Percentiles rank a stretch among this genome's conserved stretches.
phyloP scores from a whole-genome alignment of 495 filamentous ascomycete species.

The Lophium mytilinum region DNA sequence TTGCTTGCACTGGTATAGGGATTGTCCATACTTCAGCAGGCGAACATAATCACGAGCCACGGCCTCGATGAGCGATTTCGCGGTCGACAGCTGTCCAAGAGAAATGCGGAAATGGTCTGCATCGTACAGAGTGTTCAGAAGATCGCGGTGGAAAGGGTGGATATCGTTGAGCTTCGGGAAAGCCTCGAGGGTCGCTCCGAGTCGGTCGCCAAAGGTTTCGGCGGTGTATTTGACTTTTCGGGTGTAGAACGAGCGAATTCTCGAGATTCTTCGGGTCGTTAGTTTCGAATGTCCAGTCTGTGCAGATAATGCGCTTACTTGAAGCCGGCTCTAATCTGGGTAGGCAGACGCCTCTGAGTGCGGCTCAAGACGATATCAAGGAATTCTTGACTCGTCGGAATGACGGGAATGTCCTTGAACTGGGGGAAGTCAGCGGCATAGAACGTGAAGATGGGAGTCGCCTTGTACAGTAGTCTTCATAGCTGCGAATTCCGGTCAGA shows the following conservation, averaged over 20 bases:
- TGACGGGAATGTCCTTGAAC: constrained; percentile 77
- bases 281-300: not conserved
- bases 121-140: constrained; percentile 83
- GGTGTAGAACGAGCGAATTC: constrained; percentile 66
- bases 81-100: constrained; percentile 88
- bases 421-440: constrained; percentile 31
- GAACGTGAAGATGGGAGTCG: too few relatives aligned
- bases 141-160: constrained; percentile 90
- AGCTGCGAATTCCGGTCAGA: too few relatives aligned
- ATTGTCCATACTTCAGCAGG: constrained; percentile 90
- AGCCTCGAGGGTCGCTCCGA: constrained; percentile 78
- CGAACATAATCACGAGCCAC: constrained; percentile 91
- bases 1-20: constrained; percentile 91
- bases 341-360: constrained; percentile 89
- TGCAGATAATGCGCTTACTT: constrained; percentile 38
- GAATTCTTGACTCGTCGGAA: constrained; percentile 91
- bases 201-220: constrained; percentile 92
- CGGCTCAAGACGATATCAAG: constrained; percentile 92
- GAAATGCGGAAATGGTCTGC: constrained; percentile 97
- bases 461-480: too few relatives aligned
- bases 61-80: constrained; percentile 92
- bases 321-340: constrained; percentile 92
- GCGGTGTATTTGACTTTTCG: constrained; percentile 99
- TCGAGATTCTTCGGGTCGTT: not conserved
- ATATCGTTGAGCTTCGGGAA: constrained; percentile 93